A percentile compares a stretch with the other conserved stretches of the same genome.
Evolutionary conservation across 768 basidiomycete species (phyloP).

Genomic region (Bullera alba): DNA sequence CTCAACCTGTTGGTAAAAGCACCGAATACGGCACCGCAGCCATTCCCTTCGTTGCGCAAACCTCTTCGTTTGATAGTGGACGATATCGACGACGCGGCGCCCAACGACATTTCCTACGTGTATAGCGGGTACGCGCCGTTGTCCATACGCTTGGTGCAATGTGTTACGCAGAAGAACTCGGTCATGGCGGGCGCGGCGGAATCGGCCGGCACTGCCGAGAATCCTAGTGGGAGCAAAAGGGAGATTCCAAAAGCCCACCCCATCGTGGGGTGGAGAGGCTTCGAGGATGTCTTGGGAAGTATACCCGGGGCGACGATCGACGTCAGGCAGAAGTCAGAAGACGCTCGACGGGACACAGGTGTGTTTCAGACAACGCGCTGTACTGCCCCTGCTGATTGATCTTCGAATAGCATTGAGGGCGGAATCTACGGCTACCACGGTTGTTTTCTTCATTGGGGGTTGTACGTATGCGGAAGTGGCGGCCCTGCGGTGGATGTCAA

Average conservation of each 20-base stretch:
- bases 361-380: no score
- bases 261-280: slow-evolving; percentile 93
- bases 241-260: slow-evolving; percentile 73
- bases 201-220: background rate
- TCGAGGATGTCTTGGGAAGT: slow-evolving; percentile 76
- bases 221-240: no score
- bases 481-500: slow-evolving; percentile 82
- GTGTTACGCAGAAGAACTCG: slow-evolving; percentile 81
- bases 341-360: slow-evolving; percentile 12
- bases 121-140: slow-evolving; percentile 97
- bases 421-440: slow-evolving; percentile 59
- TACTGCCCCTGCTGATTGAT: background rate
- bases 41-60: slow-evolving; percentile 69
- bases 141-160: slow-evolving; percentile 83
- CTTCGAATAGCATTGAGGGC: slow-evolving; percentile 50
- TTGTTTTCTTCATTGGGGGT: slow-evolving; percentile 94
- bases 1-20: slow-evolving; percentile 57
- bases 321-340: slow-evolving; percentile 49
- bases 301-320: slow-evolving; percentile 86
- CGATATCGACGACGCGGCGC: slow-evolving; percentile 61
- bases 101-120: slow-evolving; percentile 90
- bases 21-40: slow-evolving; percentile 54
- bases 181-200: slow-evolving; percentile 51
- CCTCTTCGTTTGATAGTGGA: slow-evolving; percentile 80
- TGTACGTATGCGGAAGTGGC: slow-evolving; percentile 97